Base-by-base conservation (phyloP, 441 rosid genomes). In the Pelargonium cotyledonis region DNA sequence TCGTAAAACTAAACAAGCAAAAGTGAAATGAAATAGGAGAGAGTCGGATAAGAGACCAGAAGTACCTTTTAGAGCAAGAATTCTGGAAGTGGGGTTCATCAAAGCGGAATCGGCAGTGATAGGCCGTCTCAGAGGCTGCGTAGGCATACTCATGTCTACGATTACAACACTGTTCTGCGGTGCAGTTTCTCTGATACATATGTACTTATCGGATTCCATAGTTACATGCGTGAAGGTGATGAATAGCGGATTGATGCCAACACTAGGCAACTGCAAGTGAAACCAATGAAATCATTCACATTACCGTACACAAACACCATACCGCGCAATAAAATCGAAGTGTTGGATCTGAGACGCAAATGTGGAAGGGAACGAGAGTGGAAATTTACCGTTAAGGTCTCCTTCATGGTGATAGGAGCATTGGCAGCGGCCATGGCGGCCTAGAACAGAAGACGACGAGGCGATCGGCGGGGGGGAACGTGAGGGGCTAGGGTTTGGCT, bases 161-260 rank as follows among this genome's bases (percentile, higher is more conserved):
- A 76, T 76, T 16, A 76, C 79, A 11, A 76, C 79, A 35, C 79
- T 76, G 51, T 76, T 76, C 67, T 76, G 79, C 10, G 79, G 79
- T 29, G 79, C 35, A 14, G 79, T 76, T 71, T 76, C 79, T 26
- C 79, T 72, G 19, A 83, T 89, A 77, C 88, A 85, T 49, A 88
- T 85, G 73, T 78, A 85, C 80, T 82, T 84, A 44, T 83, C 87
- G 65, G 85, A 85, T 68, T 85, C 86, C 85, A 86, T 84, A 19
- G 86, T 72, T 68, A 78, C 85, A 31, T 76, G 75, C n/a, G 79
- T 76, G 26, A 76, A 76, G 8, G 75, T 72, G 55, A 76, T 71
- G 51, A 76, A 76, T 23, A 72, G 79, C 5, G 72, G 79, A 68
- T 72, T 76, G 40, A 76, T 76, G 4, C 79, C 79, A 12, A 76